A percentile compares a stretch with the other conserved stretches of the same genome.
These are phyloP conservation scores for Leccinum pachyderme DNA, from an alignment of 1,284 basidiomycete species.

Conservation along the genomic window DNA sequence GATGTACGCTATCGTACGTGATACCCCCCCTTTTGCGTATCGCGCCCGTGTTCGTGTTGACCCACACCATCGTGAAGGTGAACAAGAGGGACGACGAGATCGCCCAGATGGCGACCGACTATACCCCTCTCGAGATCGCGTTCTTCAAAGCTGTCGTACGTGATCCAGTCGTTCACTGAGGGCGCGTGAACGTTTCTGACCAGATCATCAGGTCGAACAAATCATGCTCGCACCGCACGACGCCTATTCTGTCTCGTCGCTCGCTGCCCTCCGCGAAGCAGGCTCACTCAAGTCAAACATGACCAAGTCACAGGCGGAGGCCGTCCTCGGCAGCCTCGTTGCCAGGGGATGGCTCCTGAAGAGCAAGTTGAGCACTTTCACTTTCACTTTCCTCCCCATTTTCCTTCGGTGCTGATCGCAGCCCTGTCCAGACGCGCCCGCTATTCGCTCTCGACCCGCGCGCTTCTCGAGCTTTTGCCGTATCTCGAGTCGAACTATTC, in stretches of 20 bases:
- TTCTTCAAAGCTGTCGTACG: slow-evolving; percentile 80
- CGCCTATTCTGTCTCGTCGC: slow-evolving; percentile 71
- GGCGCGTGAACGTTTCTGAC: background rate
- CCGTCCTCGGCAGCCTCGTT: slow-evolving; percentile 75
- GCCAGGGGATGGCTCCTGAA: slow-evolving; percentile 77
- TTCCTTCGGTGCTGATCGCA: slow-evolving; percentile 3
- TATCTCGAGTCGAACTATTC: slow-evolving; percentile 77
- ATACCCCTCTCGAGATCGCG: slow-evolving; percentile 70
- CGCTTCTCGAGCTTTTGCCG: slow-evolving; percentile 68
- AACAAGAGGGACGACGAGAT: slow-evolving; percentile 76
- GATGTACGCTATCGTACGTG: slow-evolving; percentile 65
- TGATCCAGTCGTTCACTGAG: slow-evolving; percentile 7
- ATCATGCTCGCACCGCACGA: slow-evolving; percentile 80
- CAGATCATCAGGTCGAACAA: slow-evolving; percentile 65
- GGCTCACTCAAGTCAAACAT: slow-evolving; percentile 61
- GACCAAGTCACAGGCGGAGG: slow-evolving; percentile 73
- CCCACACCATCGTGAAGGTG: slow-evolving; percentile 44
- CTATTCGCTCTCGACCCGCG: slow-evolving; percentile 75
- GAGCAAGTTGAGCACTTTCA: slow-evolving; percentile 72
- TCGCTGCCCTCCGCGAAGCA: slow-evolving; percentile 74
- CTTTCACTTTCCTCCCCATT: too few species aligned
- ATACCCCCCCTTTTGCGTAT: background rate
- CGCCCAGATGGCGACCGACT: slow-evolving; percentile 81
- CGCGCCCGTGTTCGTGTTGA: background rate
- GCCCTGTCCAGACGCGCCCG: slow-evolving; percentile 54